Evolutionary conservation across 345 rosid genomes (phyloP), one percentile per base, ranked within the genome.

Genomic region (Gossypioides kirkii): DNA sequence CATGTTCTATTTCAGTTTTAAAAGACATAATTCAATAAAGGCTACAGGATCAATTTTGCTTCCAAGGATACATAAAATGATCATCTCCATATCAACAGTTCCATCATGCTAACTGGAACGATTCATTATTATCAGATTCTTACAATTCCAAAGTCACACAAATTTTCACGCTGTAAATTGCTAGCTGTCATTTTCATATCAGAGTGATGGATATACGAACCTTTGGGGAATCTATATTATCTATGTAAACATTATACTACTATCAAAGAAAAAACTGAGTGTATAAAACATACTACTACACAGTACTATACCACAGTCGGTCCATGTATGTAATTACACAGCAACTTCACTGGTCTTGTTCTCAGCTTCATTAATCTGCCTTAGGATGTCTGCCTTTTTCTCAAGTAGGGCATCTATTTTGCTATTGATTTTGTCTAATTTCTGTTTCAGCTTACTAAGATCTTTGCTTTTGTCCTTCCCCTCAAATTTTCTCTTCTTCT

Each of bases 311-410:
- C 38, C 38, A 69, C 36, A 28, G 14, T 25, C 47, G n/a, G 36
- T 60, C 62, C 56, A 58, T 17, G 10, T 60, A 4, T 60, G 42
- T 16, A 42, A 17, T 38, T 53, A 52, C 38, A 38, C 54, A 25
- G 78, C 22, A 55, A 3, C 80, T 45, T 14, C 76, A 38, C 38
- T 7, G 41, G 22, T 54, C 63, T 74, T 76, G 42, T 49, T 63
- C 83, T 81, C 93, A 53, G 87, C 85, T 71, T 82, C 92, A 80
- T 83, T 79, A 76, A 90, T 86, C 80, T 87, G 89, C 80, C 82
- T 83, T 32, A 55, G 13, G 60, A 4, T 49, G 16, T 49, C 54
- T 14, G 4, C 16, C 54, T 49, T 49, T 13, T 14, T 13, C 6
- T 13, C 53, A 5, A 32, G 7, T 45, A 90, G 79, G 38, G 84